These are phyloP conservation scores for Neurospora discreta DNA, from an alignment of 495 filamentous ascomycete genomes.

Conservation along the genomic window DNA sequence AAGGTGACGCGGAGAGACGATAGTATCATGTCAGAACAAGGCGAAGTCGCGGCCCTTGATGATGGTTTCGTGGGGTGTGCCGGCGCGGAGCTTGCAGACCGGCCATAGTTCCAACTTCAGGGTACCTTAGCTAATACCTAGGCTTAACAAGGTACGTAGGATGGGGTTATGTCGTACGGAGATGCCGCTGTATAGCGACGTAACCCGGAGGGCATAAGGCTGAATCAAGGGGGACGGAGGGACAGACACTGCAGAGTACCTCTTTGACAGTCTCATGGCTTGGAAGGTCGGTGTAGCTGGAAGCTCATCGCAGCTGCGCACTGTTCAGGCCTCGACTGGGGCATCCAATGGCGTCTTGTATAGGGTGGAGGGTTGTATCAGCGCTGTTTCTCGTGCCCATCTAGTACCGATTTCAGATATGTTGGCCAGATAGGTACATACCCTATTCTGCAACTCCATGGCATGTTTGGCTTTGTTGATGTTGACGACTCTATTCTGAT, in stretches of 20 bases:
- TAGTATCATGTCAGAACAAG: neutral
- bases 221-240: neutral
- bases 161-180: neutral
- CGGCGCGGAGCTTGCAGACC: neutral
- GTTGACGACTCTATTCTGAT: neutral
- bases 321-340: conserved; percentile 4
- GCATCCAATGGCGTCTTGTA: conserved; percentile 4
- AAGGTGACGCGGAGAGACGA: neutral
- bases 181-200: neutral
- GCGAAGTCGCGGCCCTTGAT: neutral
- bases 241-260: neutral
- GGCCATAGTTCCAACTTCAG: neutral
- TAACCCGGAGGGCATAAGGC: conserved; percentile 2
- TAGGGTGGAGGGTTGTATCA: neutral
- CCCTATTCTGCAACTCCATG: neutral
- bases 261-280: neutral
- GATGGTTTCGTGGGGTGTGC: neutral
- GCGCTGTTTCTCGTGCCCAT: neutral
- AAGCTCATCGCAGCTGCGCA: conserved; percentile 18
- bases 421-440: neutral
- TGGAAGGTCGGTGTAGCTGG: conserved; percentile 4
- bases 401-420: neutral
- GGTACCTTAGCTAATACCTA: neutral
- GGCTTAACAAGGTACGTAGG: neutral
- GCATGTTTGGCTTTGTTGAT: neutral